Base-by-base conservation (phyloP, 306 rosid species). In the Vigna reflexopilosa region DNA sequence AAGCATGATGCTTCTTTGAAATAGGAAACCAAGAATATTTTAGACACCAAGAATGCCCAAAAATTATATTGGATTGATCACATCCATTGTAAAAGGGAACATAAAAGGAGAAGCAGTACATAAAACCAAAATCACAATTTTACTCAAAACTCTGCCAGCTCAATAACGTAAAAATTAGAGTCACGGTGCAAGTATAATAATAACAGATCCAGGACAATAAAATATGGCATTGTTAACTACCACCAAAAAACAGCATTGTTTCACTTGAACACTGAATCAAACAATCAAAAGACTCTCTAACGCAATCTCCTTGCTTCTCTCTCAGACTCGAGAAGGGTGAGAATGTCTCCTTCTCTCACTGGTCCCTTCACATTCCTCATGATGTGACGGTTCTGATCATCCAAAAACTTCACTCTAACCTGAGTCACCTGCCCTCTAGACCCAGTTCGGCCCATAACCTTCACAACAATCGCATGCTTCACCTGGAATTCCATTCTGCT, bases 231-330 rank as follows among this genome's bases (percentile, higher is more conserved):
- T 11, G 52, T 44, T 69, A 75, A 50, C 48, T n/a, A 61, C 11
- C 30, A 67, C 59, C 19, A 55, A 68, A 72, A 42, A 42, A 42
- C 26, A 42, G 49, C 3, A 22, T 17, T 24, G 52, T 50, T 56
- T 64, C 17, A 61, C 61, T 24, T 20, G 3, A 70, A 75, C 64
- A 62, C 75, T 2, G 40, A n/a, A 47, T 36, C 49, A 75, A 52
- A 36, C 61, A 24, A 51, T 4, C 19, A 28, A 11, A 7, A 59
- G 69, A 13, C 63, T 67, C 81, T 83, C 81, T 83, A 88, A 28
- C 89, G 91, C 80, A 88, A 70, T 69, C 87, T 85, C 51, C 86
- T 88, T 17, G 91, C 89, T 76, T 88, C 87, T 63, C 89, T 85
- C 44, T 85, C 91, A 40, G 86, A 88, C 83, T 85, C 89, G 0